phyloP scores from a whole-genome alignment of 805 yeast species.

The Tetrapisispora arboricola region DNA sequence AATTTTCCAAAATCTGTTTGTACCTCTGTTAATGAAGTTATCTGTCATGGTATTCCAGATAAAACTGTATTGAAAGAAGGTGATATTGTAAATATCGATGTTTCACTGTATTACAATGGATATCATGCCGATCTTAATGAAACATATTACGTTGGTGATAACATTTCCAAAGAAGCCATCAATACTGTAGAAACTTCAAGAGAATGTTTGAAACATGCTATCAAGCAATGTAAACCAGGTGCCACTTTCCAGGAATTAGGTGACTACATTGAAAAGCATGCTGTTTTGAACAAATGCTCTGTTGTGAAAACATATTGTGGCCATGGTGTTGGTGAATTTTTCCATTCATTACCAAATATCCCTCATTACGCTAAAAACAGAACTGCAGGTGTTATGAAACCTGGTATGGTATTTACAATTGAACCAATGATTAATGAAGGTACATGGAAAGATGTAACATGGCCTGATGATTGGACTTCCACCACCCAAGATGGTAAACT shows the following conservation, averaged over 20 bases:
- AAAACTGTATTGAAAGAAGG: constrained; percentile 80
- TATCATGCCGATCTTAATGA: constrained; percentile 92
- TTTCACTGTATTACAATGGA: constrained; percentile 76
- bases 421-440: constrained; percentile 96
- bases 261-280: constrained; percentile 78
- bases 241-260: constrained; percentile 79
- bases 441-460: constrained; percentile 61
- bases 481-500: constrained; percentile 80
- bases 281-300: constrained; percentile 64
- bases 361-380: constrained; percentile 94
- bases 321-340: constrained; percentile 78
- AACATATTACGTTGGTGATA: constrained; percentile 92
- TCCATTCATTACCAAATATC: constrained; percentile 87
- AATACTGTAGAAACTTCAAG: constrained; percentile 87
- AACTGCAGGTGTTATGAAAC: constrained; percentile 86
- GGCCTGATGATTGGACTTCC: constrained; percentile 99
- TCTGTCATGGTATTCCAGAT: constrained; percentile 97
- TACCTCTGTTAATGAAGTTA: constrained; percentile 88
- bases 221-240: constrained; percentile 83
- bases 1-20: constrained; percentile 89
- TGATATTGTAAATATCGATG: constrained; percentile 86
- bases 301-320: constrained; percentile 90
- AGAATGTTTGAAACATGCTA: constrained; percentile 78
- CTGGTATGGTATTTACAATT: constrained; percentile 93
- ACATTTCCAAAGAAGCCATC: constrained; percentile 70